phyloP scores from a whole-genome alignment of 2,329 filamentous ascomycete genomes.

The Shiraia sp. region DNA sequence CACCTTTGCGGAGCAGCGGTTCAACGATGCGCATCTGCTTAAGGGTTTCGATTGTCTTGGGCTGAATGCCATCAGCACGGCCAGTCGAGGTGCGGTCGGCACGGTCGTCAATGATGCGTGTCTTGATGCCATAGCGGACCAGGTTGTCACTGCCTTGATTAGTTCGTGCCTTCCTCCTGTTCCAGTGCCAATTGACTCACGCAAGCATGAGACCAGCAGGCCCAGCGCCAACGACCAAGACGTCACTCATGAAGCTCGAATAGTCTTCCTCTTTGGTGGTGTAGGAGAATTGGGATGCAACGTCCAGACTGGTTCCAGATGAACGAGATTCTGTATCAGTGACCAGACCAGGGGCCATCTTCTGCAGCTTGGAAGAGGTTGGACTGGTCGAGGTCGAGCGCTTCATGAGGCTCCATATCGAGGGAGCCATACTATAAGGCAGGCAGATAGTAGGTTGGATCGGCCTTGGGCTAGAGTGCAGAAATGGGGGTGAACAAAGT shows the following conservation, averaged over 20 bases:
- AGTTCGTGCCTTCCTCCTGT: conserved; percentile 3
- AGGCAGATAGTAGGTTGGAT: conserved; percentile 4
- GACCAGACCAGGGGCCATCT: conserved; percentile 40
- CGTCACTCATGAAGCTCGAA: conserved; percentile 43
- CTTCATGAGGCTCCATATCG: conserved; percentile 42
- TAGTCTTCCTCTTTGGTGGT: conserved; percentile 27
- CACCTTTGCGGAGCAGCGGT: conserved; percentile 66
- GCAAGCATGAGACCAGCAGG: conserved; percentile 50
- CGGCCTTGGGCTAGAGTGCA: conserved; percentile 19
- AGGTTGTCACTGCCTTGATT: conserved; percentile 54
- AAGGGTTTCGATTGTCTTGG: conserved; percentile 78
- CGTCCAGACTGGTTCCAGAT: conserved; percentile 25
- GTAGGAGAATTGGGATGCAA: conserved; percentile 20
- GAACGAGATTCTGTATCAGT: conserved; percentile 30
- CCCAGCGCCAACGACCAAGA: conserved; percentile 48
- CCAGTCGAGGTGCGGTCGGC: conserved; percentile 69
- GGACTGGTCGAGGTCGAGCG: conserved; percentile 30
- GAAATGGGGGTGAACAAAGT: conserved; percentile 35
- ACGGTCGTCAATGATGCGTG: conserved; percentile 69
- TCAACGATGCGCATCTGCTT: conserved; percentile 75
- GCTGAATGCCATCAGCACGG: conserved; percentile 72
- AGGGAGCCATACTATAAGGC: conserved; percentile 38
- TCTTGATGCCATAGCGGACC: conserved; percentile 67
- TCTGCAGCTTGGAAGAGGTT: conserved; percentile 32
- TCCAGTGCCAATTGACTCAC: conserved; percentile 26